These are phyloP conservation scores for Ambrosiella xylebori DNA, from an alignment of 2,329 filamentous ascomycete genomes.

Conservation along the genomic window DNA sequence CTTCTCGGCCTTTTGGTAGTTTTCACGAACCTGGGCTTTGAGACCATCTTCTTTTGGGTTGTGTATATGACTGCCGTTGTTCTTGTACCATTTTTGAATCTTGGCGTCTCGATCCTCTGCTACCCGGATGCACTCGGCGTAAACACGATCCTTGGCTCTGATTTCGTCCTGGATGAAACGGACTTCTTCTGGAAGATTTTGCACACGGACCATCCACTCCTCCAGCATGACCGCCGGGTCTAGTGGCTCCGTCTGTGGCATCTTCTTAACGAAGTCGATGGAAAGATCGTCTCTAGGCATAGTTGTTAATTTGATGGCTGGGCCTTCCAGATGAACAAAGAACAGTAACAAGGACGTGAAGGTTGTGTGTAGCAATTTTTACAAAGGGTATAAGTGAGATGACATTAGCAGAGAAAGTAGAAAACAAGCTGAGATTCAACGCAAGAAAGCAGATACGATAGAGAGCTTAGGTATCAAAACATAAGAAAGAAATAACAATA, in stretches of 20 bases:
- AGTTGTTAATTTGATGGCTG: constrained; percentile 32
- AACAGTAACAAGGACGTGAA: background rate
- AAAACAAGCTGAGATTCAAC: too few relatives aligned
- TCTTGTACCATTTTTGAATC: constrained; percentile 67
- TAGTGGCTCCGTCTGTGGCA: constrained; percentile 43
- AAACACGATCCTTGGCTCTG: constrained; percentile 57
- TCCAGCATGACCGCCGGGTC: constrained; percentile 56
- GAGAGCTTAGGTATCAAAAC: background rate
- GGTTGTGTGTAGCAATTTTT: too few relatives aligned
- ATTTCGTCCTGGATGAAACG: constrained; percentile 74
- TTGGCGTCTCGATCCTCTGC: constrained; percentile 57
- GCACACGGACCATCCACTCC: constrained; percentile 57
- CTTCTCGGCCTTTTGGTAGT: constrained; percentile 50
- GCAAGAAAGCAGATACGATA: background rate
- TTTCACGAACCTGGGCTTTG: constrained; percentile 47
- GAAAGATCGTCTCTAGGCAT: constrained; percentile 59
- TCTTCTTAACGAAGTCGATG: constrained; percentile 52
- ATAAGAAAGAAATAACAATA: background rate
- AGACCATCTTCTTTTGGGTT: constrained; percentile 62
- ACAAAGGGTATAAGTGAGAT: too few relatives aligned
- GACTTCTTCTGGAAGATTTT: constrained; percentile 68
- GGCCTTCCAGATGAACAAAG: background rate
- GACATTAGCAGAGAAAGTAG: too few relatives aligned
- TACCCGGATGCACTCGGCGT: constrained; percentile 48
- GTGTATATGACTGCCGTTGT: constrained; percentile 52